Evolutionary conservation across 1,284 basidiomycete species (phyloP), one percentile per base, ranked within the genome.

Genomic region (Cutaneotrichosporon sp.): DNA sequence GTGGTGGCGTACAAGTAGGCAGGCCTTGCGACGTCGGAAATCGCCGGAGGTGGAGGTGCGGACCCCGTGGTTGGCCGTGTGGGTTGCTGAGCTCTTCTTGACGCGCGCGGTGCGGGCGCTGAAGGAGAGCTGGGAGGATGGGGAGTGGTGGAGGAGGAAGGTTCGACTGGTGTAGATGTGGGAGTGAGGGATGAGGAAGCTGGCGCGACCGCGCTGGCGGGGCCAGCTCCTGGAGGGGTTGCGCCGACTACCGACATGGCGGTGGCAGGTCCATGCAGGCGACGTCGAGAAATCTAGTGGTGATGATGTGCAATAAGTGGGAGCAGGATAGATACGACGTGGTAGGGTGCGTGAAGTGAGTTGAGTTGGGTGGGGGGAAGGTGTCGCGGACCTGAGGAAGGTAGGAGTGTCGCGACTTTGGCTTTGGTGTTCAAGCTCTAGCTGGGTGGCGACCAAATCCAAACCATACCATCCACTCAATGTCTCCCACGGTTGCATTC

Each of bases 1-100:
- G 1, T 9, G 42, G 42, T 46, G 42, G 56, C 66, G 34, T 31
- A 67, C 66, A 67, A 67, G 63, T 61, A 62, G 42, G 64, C 52
- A 22, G 66, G 66, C 55, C 58, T 38, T 9, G 66, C 66, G 22
- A 67, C 34, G n/a, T 46, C 50, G 22, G 65, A 51, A 21, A 21
- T 22, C 2, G 49, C 56, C 21, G 53, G 56, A 10, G 36, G 49
- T 58, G 56, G 36, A 42, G 40, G 50, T 21, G 10, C 46, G 7
- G 46, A 40, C 30, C 38, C 31, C 2, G 13, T 26, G 50, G 40
- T 49, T 5, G 52, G 42, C 8, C 18, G 5, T 31, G 50, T 22
- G 22, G 26, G 13, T 51, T 3, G 22, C 8, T n/a, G 26, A 34
- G 14, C 31, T 34, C 51, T 10, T 53, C 16, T 53, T 34, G 51